phyloP scores from a whole-genome alignment of 2,329 filamentous ascomycete genomes.

The Calonectria leucothoes region DNA sequence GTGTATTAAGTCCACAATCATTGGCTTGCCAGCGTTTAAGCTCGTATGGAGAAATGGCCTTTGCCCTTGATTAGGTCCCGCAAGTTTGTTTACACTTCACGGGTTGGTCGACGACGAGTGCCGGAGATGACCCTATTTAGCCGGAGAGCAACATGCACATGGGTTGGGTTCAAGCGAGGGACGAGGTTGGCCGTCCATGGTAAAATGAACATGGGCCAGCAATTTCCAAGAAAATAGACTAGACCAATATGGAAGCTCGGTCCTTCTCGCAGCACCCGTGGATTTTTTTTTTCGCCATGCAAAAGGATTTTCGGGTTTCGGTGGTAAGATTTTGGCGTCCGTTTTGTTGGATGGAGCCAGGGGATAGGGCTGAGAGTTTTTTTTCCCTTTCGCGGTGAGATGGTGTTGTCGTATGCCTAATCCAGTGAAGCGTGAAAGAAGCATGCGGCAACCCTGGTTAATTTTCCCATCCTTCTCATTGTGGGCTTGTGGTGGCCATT shows the following conservation, averaged over 20 bases:
- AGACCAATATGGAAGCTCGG: not conserved
- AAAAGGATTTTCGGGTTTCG: not conserved
- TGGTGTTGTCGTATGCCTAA: not conserved
- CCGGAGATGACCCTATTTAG: not conserved
- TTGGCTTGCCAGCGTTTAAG: not conserved
- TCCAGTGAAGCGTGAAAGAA: not conserved
- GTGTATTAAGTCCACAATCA: not conserved
- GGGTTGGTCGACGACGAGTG: not conserved
- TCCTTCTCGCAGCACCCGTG: not conserved
- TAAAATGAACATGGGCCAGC: not conserved
- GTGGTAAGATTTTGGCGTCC: not conserved
- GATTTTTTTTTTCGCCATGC: not conserved
- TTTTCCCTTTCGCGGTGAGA: not conserved
- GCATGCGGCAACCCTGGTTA: constrained; percentile 5
- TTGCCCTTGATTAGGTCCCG: not conserved
- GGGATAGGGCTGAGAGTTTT: constrained; percentile 14
- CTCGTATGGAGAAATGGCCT: not conserved
- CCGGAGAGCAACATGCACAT: not conserved
- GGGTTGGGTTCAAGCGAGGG: not conserved
- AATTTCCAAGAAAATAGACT: not conserved
- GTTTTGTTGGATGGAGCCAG: not conserved
- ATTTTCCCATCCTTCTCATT: not conserved
- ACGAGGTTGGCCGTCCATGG: not conserved
- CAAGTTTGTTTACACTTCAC: constrained; percentile 1
- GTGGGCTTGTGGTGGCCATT: not conserved